phyloP scores from a whole-genome alignment of 2,329 filamentous ascomycete species.

The Phoma sp. region DNA sequence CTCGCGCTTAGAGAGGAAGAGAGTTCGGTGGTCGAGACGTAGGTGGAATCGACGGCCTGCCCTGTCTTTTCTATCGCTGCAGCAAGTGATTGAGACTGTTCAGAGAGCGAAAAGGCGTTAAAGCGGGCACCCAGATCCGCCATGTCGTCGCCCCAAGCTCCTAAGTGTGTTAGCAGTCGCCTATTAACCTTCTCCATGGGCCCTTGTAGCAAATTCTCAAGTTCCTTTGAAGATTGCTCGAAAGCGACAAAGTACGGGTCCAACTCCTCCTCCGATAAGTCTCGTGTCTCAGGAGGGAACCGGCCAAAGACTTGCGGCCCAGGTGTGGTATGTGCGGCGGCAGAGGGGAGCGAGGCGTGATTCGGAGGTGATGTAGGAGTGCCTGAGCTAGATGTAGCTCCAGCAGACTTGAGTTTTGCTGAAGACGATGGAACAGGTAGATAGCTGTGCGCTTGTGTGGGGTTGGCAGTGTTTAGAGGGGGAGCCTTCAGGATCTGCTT shows the following conservation, averaged over 20 bases:
- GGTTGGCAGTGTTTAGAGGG: conserved; percentile 93
- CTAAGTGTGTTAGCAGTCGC: conserved; percentile 83
- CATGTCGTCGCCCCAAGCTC: conserved; percentile 82
- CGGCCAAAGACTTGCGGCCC: conserved; percentile 72
- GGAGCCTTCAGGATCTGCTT: conserved; percentile 95
- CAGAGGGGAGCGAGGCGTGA: conserved; percentile 56
- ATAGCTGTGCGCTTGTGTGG: conserved; percentile 82
- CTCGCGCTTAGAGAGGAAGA: conserved; percentile 86
- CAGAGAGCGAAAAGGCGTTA: conserved; percentile 94
- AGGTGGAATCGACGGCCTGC: conserved; percentile 93
- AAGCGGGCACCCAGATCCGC: conserved; percentile 94
- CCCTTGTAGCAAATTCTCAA: conserved; percentile 85
- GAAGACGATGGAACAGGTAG: conserved; percentile 85
- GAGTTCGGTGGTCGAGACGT: conserved; percentile 92
- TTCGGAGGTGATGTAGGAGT: conserved; percentile 62
- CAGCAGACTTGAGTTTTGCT: conserved; percentile 75
- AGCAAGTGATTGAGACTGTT: conserved; percentile 85
- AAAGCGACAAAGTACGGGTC: conserved; percentile 97
- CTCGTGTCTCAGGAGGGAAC: conserved; percentile 80
- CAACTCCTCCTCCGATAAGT: conserved; percentile 84
- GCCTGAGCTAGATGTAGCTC: conserved; percentile 54
- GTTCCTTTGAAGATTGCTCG: conserved; percentile 87
- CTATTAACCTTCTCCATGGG: conserved; percentile 98
- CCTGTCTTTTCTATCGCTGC: conserved; percentile 93
- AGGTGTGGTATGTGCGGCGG: conserved; percentile 63